These are phyloP conservation scores for Rhodotorula babjevae DNA, from an alignment of 768 basidiomycete genomes.

Conservation along the genomic window DNA sequence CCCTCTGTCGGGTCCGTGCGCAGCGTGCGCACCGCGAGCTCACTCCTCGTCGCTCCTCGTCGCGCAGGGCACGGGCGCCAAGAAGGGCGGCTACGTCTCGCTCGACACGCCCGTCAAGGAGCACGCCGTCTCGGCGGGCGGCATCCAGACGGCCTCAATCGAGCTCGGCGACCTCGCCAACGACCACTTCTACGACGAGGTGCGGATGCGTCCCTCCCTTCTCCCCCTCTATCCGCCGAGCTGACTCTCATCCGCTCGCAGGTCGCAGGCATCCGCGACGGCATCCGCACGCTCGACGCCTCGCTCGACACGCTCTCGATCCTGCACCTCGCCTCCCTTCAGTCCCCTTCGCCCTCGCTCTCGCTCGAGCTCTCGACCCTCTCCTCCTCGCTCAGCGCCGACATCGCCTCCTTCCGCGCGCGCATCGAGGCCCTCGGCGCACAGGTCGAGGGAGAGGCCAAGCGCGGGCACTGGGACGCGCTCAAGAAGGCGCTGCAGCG, in stretches of 20 bases:
- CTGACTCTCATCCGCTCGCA: background rate
- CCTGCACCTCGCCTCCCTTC: slow-evolving; percentile 2
- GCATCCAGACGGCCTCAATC: slow-evolving; percentile 7
- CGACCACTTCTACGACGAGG: slow-evolving; percentile 10
- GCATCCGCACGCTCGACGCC: background rate
- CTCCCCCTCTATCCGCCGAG: too few species aligned
- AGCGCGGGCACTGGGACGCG: slow-evolving; percentile 27
- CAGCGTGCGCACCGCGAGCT: background rate
- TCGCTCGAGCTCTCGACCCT: slow-evolving; percentile 8
- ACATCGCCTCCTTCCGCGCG: background rate
- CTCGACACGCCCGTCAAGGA: slow-evolving; percentile 11
- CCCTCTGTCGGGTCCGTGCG: too few species aligned
- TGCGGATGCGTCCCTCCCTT: background rate
- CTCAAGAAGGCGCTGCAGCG: slow-evolving; percentile 12
- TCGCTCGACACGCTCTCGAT: background rate
- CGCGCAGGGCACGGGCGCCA: slow-evolving; percentile 40
- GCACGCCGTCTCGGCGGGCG: slow-evolving; percentile 20
- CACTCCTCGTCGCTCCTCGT: background rate
- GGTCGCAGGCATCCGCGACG: slow-evolving; percentile 22
- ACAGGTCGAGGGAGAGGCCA: slow-evolving; percentile 25
- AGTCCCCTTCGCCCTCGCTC: background rate
- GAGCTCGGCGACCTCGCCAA: slow-evolving; percentile 22
- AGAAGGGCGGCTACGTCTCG: slow-evolving; percentile 6
- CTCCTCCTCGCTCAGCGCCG: background rate
- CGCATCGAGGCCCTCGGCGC: slow-evolving; percentile 2